Evolutionary conservation across 768 basidiomycete species (phyloP), one percentile per base, ranked within the genome.

Genomic region (Lactarius akahatsu): DNA sequence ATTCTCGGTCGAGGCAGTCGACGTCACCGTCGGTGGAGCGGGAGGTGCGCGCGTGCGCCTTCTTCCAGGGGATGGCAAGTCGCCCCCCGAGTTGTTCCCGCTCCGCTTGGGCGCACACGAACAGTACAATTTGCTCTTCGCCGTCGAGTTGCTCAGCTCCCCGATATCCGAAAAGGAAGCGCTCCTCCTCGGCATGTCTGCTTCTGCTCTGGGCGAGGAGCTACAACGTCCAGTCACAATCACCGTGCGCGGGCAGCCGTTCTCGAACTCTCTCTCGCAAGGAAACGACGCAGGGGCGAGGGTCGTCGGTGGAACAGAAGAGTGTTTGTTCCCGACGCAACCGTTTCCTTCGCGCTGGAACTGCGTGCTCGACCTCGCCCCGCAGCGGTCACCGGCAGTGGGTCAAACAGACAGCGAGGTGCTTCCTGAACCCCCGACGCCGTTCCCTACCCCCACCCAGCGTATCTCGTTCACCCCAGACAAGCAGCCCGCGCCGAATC

Each of bases 301-400:
- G 23, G 23, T 23, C 2, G 20, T 23, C 1, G 40, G 43, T 38
- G 62, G 38, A 32, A 57, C 0, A 61, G 50, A 57, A 1, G 36
- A 69, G 4, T 47, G 73, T 8, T 69, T 74, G 1, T 92, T 87
- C 70, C 92, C 90, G 0, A 92, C 94, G 9, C 79, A 77, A 15
- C 80, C 85, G 0, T 97, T 95, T 75, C 85, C 87, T 0, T 95
- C 94, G 0, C 80, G 88, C 36, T 97, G 95, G 95, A 96, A 93
- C 70, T 95, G 93, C 70, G 80, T 92, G 1, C 85, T 97, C 23
- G 92, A 96, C 74, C 80, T 97, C n/a, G 77, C 83, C 1, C 72
- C 82, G 3, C 75, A 71, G 59, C 71, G 70, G 30, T 30, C 59
- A 41, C 47, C 59, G 8, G 58, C 72, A 13, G 62, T 76, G 2